Evolutionary conservation across 208 protist genomes (phyloP).

Genomic region (Leishmania mexicana): DNA sequence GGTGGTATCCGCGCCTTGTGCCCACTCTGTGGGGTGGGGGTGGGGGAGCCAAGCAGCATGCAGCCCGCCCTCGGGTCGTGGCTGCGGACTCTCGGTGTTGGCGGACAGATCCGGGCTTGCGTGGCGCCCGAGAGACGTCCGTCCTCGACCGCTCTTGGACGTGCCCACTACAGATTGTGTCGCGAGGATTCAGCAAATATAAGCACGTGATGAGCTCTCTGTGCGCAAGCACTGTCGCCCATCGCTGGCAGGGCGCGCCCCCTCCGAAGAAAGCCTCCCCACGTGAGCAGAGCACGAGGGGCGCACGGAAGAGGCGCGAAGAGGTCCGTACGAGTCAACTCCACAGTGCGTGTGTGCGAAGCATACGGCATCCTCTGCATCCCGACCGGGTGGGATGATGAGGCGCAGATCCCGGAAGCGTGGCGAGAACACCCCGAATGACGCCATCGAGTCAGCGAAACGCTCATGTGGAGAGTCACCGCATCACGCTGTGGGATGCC

Average conservation of each 20-base stretch:
- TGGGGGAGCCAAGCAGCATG: neutral
- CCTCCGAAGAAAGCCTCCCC: neutral
- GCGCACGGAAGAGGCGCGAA: neutral
- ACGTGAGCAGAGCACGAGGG: neutral
- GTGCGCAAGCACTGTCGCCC: no score
- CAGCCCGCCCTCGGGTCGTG: neutral
- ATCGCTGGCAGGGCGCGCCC: no score
- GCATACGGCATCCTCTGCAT: neutral
- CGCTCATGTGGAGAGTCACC: neutral
- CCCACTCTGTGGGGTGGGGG: neutral
- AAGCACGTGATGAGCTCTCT: neutral
- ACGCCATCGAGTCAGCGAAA: neutral
- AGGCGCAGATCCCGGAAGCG: neutral
- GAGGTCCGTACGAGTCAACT: neutral
- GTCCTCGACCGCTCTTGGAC: neutral
- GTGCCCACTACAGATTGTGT: neutral
- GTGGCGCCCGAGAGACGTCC: neutral
- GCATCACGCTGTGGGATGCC: neutral
- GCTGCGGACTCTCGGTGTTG: neutral
- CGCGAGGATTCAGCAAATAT: neutral
- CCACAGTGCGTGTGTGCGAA: neutral
- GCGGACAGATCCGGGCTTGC: neutral
- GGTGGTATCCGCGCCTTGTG: neutral
- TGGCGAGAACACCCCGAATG: neutral
- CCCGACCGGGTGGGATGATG: neutral